These are phyloP conservation scores for Capsicum baccatum DNA, from an alignment of 257 asterid genomes.

Conservation along the genomic window DNA sequence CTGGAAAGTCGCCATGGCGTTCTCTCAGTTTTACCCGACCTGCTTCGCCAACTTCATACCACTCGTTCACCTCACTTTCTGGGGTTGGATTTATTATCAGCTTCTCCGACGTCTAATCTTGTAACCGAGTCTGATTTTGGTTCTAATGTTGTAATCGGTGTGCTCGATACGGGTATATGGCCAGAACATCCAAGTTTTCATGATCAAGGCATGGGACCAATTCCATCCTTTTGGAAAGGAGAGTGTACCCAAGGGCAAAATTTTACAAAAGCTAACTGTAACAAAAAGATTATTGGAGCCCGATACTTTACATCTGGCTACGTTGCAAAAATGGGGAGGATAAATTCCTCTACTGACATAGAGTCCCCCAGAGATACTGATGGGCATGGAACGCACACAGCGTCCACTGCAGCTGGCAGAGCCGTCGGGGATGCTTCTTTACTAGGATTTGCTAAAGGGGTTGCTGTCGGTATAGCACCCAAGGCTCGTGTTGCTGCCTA, in stretches of 20 bases:
- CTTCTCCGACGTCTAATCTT: slow-evolving; percentile 41
- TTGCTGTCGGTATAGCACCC: slow-evolving; percentile 80
- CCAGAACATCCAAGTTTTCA: slow-evolving; percentile 76
- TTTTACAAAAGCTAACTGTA: slow-evolving; percentile 62
- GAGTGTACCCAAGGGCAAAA: slow-evolving; percentile 60
- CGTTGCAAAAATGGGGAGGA: slow-evolving; percentile 47
- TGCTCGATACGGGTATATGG: slow-evolving; percentile 82
- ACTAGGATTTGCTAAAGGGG: slow-evolving; percentile 67
- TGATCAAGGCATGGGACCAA: slow-evolving; percentile 67
- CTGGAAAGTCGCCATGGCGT: slow-evolving; percentile 54
- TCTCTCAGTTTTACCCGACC: slow-evolving; percentile 66
- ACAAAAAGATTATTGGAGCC: slow-evolving; percentile 74
- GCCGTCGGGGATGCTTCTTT: slow-evolving; percentile 71
- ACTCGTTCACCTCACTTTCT: slow-evolving; percentile 77
- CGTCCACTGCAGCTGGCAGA: slow-evolving; percentile 88
- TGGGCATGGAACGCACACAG: slow-evolving; percentile 94
- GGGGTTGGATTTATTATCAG: slow-evolving; percentile 44
- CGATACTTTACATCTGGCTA: slow-evolving; percentile 62
- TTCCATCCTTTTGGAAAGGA: slow-evolving; percentile 77
- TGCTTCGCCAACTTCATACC: slow-evolving; percentile 67
- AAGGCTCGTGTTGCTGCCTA: slow-evolving; percentile 78
- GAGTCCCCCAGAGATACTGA: slow-evolving; percentile 69
- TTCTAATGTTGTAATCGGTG: slow-evolving; percentile 67
- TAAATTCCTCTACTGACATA: slow-evolving; percentile 43
- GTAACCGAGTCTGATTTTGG: slow-evolving; percentile 70